A percentile compares a stretch with the other conserved stretches of the same genome.
Evolutionary conservation across 352 stramenopile species (phyloP).

Genomic region (Phytophthora agathidicida): DNA sequence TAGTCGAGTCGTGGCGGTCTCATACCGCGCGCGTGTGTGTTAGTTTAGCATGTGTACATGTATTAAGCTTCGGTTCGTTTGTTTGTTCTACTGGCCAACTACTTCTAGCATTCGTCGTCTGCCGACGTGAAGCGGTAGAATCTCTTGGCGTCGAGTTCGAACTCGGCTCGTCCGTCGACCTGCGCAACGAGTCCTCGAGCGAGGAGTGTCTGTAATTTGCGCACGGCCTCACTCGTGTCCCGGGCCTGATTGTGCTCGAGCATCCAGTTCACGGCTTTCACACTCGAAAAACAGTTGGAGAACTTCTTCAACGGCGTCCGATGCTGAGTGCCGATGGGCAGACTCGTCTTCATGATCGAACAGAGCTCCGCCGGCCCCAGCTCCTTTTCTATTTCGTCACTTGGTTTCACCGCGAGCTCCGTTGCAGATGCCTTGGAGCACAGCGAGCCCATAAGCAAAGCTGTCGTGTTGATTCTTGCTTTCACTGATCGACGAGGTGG

Average conservation of each 20-base stretch:
- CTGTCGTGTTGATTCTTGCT: not conserved
- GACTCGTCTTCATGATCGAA: slow-evolving; percentile 63
- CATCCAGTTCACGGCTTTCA: slow-evolving; percentile 78
- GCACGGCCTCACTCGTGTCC: slow-evolving; percentile 61
- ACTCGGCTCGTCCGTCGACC: slow-evolving; percentile 71
- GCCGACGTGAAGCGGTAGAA: slow-evolving; percentile 70
- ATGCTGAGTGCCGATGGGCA: slow-evolving; percentile 57
- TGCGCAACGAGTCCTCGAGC: slow-evolving; percentile 60
- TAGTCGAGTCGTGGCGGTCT: slow-evolving; percentile 1
- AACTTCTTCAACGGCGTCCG: slow-evolving; percentile 75
- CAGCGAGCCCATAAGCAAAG: slow-evolving; percentile 30
- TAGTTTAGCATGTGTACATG: too few species aligned
- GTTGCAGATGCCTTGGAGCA: slow-evolving; percentile 27
- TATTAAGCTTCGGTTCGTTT: too few species aligned
- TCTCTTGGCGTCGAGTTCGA: slow-evolving; percentile 65
- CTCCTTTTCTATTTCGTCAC: slow-evolving; percentile 45
- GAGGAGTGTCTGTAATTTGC: slow-evolving; percentile 69
- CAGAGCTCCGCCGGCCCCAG: slow-evolving; percentile 60
- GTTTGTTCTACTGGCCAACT: too few species aligned
- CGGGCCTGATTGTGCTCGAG: slow-evolving; percentile 74
- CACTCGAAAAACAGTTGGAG: slow-evolving; percentile 71
- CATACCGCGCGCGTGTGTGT: too few species aligned
- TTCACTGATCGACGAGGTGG: slow-evolving; percentile 8
- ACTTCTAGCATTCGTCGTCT: not conserved
- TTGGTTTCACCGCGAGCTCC: slow-evolving; percentile 33